Evolutionary conservation across 169 alveolate species (phyloP).

Genomic region (Plasmodium relictum): DNA sequence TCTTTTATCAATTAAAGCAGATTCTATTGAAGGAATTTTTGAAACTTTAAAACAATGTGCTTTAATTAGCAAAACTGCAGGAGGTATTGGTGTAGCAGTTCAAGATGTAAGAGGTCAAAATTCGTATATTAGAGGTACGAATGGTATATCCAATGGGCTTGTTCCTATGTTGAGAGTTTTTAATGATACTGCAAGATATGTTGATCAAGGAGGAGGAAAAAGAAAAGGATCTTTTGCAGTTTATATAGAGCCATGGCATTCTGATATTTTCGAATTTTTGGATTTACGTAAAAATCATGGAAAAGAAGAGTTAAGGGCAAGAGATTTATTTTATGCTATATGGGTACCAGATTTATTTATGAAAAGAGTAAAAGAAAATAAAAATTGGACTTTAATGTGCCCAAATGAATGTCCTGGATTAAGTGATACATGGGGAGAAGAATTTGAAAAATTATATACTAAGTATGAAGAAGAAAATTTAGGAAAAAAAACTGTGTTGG

Average conservation of each 20-base stretch:
- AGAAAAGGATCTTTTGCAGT: conserved; percentile 98
- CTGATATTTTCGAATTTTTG: conserved; percentile 96
- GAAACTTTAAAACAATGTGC: conserved; percentile 97
- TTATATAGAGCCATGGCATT: conserved; percentile 99
- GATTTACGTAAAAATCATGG: conserved; percentile 97
- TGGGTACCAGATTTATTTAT: conserved; percentile 99
- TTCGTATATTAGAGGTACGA: conserved; percentile 98
- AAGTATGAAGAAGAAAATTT: conserved; percentile 90
- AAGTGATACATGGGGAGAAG: conserved; percentile 95
- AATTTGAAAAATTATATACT: conserved; percentile 93
- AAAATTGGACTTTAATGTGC: conserved; percentile 98
- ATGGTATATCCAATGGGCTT: conserved; percentile 98
- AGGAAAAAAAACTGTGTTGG: conserved; percentile 96
- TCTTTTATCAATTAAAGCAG: conserved; percentile 94
- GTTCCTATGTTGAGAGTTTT: conserved; percentile 98
- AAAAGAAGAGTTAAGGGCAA: conserved; percentile 97
- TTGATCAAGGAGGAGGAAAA: conserved; percentile 97
- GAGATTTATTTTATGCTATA: conserved; percentile 98
- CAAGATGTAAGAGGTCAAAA: conserved; percentile 96
- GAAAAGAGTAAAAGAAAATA: conserved; percentile 97
- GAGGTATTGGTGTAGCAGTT: conserved; percentile 98
- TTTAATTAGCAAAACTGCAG: conserved; percentile 97
- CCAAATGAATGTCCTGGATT: conserved; percentile 99
- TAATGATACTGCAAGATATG: conserved; percentile 96
- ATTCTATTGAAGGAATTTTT: conserved; percentile 98